Evolutionary conservation across 2,329 filamentous ascomycete species (phyloP), one percentile per base, ranked within the genome.

Genomic region (Colletotrichum tamarilloi): DNA sequence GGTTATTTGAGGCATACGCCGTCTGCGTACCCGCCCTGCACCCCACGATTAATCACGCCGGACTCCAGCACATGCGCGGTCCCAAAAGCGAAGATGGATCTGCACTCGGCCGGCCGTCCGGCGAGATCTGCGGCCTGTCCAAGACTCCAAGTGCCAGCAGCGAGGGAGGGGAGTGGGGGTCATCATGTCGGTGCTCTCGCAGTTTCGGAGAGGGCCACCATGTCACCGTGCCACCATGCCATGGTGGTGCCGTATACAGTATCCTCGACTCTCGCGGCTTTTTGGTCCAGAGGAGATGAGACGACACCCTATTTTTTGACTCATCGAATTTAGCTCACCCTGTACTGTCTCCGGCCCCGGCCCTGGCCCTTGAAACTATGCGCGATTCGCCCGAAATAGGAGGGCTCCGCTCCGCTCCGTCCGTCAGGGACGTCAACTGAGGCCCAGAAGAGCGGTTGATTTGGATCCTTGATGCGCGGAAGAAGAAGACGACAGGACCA

Each of bases 361-460:
- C 67, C 60, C 70, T 73, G 59, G 56, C 67, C 67, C 70, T 73
- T 62, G 70, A 73, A 73, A 73, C 67, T 56, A 62, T 42, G 49
- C 26, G 38, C 42, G 59, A 70, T 69, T 68, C 70, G 70, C 70
- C 67, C 70, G 67, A 73, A 70, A 70, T 73, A 70, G 70, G 66
- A 65, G 35, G 46, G 53, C 70, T 70, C 66, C 70, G 70, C 70
- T 73, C 67, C 70, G 70, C 70, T 73, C 70, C 67, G 70, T 64
- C 55, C 42, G 46, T 26, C 42, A 28, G 46, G 57, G 24, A 24
- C 68, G 30, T 63, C 65, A 64, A 64, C 65, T 66, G 30, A 30
- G 53, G 26, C 11, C 24, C 14, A 30, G 42, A 49, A n/a, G 42
- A 49, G 19, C 42, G 42, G 42, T 49, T 49, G 42, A n/a, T 19